phyloP scores from a whole-genome alignment of 305 asterid species.

The Fraxinus paxiana region DNA sequence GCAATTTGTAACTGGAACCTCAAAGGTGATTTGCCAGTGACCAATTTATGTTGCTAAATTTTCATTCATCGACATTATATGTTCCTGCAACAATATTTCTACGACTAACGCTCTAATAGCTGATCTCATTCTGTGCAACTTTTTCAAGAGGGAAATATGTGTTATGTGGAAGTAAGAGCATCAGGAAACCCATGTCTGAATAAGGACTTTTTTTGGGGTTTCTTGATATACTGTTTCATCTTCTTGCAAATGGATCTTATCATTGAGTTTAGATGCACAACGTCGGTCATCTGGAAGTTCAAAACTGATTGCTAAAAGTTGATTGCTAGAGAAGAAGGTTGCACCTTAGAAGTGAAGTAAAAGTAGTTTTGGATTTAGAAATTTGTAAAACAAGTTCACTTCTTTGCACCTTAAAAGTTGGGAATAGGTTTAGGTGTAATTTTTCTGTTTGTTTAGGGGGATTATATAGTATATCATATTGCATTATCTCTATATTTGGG shows the following conservation, averaged over 20 bases:
- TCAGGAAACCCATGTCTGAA: conserved; percentile 6
- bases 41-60: neutral
- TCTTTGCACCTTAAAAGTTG: neutral
- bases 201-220: neutral
- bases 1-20: conserved; percentile 97
- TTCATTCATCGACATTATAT: neutral
- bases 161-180: neutral
- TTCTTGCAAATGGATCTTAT: neutral
- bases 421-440: neutral
- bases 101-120: neutral
- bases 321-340: neutral
- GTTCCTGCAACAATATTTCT: neutral
- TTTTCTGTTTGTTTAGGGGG: neutral
- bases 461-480: neutral
- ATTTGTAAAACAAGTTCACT: neutral
- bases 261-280: neutral
- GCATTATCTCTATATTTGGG: neutral
- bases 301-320: neutral
- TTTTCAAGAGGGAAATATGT: neutral
- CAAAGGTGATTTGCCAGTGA: conserved; percentile 59
- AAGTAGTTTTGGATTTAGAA: neutral
- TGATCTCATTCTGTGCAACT: neutral
- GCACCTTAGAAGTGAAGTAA: neutral
- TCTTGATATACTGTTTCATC: neutral
- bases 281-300: neutral